A percentile compares a stretch with the other conserved stretches of the same genome.
Evolutionary conservation across 1,139 yeast genomes (phyloP).

Genomic region (Blastobotrys ciferrii): DNA sequence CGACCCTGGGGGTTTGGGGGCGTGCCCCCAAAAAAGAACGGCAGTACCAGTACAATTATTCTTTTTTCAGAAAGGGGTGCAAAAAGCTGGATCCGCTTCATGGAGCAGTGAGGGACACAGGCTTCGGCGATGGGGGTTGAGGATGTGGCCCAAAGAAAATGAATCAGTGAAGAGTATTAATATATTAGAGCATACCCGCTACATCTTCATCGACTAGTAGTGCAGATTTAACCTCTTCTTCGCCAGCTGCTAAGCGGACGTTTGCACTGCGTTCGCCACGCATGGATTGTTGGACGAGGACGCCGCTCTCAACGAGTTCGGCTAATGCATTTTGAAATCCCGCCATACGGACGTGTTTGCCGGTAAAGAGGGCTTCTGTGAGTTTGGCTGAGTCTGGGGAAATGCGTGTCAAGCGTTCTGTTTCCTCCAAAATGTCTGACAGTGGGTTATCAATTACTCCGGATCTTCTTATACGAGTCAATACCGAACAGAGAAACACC

Average conservation of each 20-base stretch:
- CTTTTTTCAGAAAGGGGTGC: no score
- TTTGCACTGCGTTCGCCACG: slow-evolving; percentile 66
- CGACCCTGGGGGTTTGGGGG: no score
- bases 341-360: slow-evolving; percentile 33
- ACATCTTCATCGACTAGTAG: slow-evolving; percentile 54
- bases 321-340: slow-evolving; percentile 55
- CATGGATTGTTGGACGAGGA: slow-evolving; percentile 62
- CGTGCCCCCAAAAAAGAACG: no score
- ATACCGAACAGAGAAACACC: slow-evolving; percentile 63
- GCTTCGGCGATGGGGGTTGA: no score
- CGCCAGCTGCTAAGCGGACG: slow-evolving; percentile 64
- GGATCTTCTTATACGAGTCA: slow-evolving; percentile 63
- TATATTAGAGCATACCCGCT: slow-evolving; percentile 33
- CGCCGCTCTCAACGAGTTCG: slow-evolving; percentile 77
- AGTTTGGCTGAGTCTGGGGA: slow-evolving; percentile 26
- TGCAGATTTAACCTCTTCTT: slow-evolving; percentile 63
- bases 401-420: slow-evolving; percentile 48
- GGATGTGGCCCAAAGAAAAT: no score
- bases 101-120: no score
- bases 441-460: slow-evolving; percentile 70
- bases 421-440: slow-evolving; percentile 79
- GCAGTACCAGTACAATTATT: no score
- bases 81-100: no score
- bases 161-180: no score
- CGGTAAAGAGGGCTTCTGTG: slow-evolving; percentile 22